Conservation (phyloP, 192 early-diverging fungal species). For the Linderina pennispora region DNA sequence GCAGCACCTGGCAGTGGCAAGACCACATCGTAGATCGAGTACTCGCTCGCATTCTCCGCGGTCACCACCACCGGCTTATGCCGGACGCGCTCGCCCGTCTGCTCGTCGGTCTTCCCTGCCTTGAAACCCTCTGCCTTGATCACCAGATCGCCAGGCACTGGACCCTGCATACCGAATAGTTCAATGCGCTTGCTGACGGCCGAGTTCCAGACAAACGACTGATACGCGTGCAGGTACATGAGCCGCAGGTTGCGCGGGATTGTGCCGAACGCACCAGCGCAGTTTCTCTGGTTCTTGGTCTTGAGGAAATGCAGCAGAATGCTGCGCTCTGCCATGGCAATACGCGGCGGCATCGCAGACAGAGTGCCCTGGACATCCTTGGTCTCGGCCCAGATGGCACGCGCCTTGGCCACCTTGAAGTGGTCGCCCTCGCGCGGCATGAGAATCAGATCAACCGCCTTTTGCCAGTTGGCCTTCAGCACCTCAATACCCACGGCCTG, state of each 20-base stretch:
- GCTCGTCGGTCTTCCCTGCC: conserved; percentile 16
- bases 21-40: conserved; percentile 84
- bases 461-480: conserved; percentile 64
- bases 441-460: conserved; percentile 76
- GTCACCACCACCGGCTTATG: conserved; percentile 52
- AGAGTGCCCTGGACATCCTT: conserved; percentile 58
- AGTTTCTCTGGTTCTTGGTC: conserved; percentile 39
- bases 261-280: conserved; percentile 56
- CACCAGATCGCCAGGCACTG: conserved; percentile 86
- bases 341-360: conserved; percentile 57
- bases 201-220: conserved; percentile 92
- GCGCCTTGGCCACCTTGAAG: conserved; percentile 54
- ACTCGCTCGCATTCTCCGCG: conserved; percentile 59
- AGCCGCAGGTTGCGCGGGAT: conserved; percentile 79
- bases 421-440: conserved; percentile 72
- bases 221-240: conserved; percentile 97
- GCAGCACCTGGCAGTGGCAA: conserved; percentile 83
- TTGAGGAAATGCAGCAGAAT: conserved; percentile 58
- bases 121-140: conserved; percentile 25
- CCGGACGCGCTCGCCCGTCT: background rate
- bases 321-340: conserved; percentile 62
- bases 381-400: conserved; percentile 60
- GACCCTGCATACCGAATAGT: conserved; percentile 53
- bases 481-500: conserved; percentile 74
- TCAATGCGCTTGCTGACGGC: conserved; percentile 69